Conservation (phyloP, 345 rosid species). For the Pistacia atlantica region DNA sequence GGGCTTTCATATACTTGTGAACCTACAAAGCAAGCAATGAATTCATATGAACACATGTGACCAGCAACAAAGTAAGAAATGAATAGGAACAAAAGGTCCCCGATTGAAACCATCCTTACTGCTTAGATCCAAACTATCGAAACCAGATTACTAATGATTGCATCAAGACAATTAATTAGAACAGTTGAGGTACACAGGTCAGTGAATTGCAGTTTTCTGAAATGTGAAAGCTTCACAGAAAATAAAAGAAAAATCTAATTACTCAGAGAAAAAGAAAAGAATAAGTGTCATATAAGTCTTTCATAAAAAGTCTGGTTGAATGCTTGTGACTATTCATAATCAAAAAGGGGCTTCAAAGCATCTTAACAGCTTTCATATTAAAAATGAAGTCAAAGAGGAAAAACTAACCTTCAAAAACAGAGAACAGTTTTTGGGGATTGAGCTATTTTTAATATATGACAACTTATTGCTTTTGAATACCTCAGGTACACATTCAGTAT, state of each 20-base stretch:
- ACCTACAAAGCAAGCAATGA: constrained; percentile 45
- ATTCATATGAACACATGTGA: constrained; percentile 16
- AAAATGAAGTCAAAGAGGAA: constrained; percentile 20
- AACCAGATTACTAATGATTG: background rate
- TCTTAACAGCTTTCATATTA: background rate
- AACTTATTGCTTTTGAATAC: constrained; percentile 50
- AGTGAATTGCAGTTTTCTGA: background rate
- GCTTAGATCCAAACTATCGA: background rate
- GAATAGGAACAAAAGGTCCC: background rate
- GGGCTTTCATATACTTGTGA: constrained; percentile 80
- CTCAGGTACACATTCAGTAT: constrained; percentile 69
- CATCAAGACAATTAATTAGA: background rate
- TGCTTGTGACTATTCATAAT: constrained; percentile 1
- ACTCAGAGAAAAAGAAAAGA: background rate
- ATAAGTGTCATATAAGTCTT: constrained; percentile 1
- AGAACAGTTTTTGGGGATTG: constrained; percentile 66
- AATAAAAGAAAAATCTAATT: background rate
- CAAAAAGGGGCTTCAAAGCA: background rate
- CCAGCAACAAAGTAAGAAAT: background rate
- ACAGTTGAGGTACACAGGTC: background rate
- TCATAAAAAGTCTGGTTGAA: background rate
- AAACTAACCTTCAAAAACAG: constrained; percentile 56
- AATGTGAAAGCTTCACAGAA: constrained; percentile 1
- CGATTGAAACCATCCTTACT: background rate
- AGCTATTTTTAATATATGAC: constrained; percentile 56